These are phyloP conservation scores for Ceratonia siliqua DNA, from an alignment of 306 rosid species.

Conservation along the genomic window DNA sequence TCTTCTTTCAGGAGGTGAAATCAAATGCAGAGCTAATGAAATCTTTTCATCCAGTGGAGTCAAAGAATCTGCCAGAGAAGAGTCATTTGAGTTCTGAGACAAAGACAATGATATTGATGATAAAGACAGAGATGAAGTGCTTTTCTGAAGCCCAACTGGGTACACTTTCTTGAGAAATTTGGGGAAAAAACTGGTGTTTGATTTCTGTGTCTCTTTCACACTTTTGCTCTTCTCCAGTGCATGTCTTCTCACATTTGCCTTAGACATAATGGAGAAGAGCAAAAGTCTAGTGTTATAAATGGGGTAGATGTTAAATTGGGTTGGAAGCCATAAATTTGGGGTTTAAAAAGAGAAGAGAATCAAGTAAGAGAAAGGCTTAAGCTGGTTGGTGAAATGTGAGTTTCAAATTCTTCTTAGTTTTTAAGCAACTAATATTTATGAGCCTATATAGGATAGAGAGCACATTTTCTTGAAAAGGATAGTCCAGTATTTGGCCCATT, in stretches of 20 bases:
- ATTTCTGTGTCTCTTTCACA: conserved; percentile 58
- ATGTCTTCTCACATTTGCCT: conserved; percentile 59
- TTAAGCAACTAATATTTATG: conserved; percentile 67
- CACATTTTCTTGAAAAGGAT: conserved; percentile 23
- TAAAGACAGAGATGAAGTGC: no score
- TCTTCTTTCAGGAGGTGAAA: conserved; percentile 56
- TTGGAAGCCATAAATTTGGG: conserved; percentile 28
- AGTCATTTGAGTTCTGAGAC: conserved; percentile 84
- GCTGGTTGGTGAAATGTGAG: conserved; percentile 78
- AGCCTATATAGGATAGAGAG: conserved; percentile 7
- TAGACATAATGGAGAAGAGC: conserved; percentile 51
- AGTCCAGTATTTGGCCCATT: conserved; percentile 27
- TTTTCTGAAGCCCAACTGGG: conserved; percentile 83
- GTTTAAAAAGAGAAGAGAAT: conserved; percentile 28
- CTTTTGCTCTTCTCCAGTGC: conserved; percentile 55
- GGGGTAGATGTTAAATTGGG: conserved; percentile 6
- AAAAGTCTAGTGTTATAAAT: background rate
- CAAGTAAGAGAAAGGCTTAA: no score
- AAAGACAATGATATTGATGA: conserved; percentile 64
- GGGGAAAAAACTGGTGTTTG: conserved; percentile 50
- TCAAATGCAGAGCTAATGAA: conserved; percentile 63
- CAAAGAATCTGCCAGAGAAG: conserved; percentile 62
- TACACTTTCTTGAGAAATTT: conserved; percentile 79
- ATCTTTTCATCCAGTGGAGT: conserved; percentile 66
- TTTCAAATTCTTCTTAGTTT: conserved; percentile 70